Evolutionary conservation across 306 rosid species (phyloP), one percentile per base, ranked within the genome.

Genomic region (Leucaena leucocephala): DNA sequence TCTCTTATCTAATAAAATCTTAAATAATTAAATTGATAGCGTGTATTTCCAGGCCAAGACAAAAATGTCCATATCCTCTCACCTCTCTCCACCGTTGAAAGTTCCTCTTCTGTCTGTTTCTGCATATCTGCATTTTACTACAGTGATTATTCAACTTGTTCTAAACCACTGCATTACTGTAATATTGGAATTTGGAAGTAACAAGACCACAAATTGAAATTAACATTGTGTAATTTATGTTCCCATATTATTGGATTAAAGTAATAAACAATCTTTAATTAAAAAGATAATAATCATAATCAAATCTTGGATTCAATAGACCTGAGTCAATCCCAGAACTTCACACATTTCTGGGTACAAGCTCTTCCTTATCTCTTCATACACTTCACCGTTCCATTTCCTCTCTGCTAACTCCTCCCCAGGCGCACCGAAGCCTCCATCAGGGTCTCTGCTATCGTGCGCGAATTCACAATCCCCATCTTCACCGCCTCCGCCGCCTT

Each of bases 381-480:
- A 91, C 33, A 76, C 87, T 2, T 89, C 88, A 6, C 87, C 88
- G 0, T 78, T 50, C 92, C 89, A 86, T 50, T 85, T 89, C 78
- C 84, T 88, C 71, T 17, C 5, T 19, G 61, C 86, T 57, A 91
- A 69, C 72, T 82, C 69, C 80, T 86, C 87, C 76, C 83, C 94
- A 88, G 50, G 54, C 71, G 71, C 73, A 83, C 68, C 16, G 90
- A 87, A 39, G 86, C 92, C 79, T 88, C 81, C 64, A 78, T 36
- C 15, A 72, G 71, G 4, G 63, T 50, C 40, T 85, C 84, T 40
- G 42, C 89, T 80, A 46, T 84, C 89, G 75, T 91, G 87, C 64
- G 82, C 83, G 91, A 83, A 11, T 86, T 86, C 74, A 86, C 92
- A 4, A 91, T 79, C 48, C 93, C 92, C 85, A 85, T 82, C 75